Conservation (phyloP, 306 rosid species). For the barrel medic (Medicago truncatula) region DNA sequence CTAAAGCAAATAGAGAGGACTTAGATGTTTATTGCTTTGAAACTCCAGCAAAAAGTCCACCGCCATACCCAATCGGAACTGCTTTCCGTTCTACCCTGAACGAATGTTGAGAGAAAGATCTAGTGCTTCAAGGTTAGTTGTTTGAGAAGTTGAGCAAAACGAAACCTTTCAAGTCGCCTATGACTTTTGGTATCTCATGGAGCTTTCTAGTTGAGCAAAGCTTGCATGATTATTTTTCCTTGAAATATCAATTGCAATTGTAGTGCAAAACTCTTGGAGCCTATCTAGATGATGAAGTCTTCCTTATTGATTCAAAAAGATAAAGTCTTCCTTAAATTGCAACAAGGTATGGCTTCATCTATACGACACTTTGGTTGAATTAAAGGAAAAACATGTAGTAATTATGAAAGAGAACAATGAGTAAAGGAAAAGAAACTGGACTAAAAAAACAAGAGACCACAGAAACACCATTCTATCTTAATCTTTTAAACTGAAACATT, state of each 20-base stretch:
- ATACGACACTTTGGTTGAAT: not conserved
- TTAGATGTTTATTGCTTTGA: no score
- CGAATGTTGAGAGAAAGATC: constrained; percentile 40
- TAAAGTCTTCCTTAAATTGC: constrained; percentile 36
- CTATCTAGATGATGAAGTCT: no score
- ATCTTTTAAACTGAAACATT: no score
- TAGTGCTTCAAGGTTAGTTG: constrained; percentile 39
- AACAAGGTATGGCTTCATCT: constrained; percentile 32
- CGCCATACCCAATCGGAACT: constrained; percentile 32
- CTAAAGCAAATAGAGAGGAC: no score
- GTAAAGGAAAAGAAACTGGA: no score
- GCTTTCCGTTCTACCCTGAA: constrained; percentile 37
- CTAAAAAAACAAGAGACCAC: no score
- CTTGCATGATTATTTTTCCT: no score
- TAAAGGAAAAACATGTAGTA: not conserved
- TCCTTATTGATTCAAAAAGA: not conserved
- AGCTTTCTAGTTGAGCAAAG: no score
- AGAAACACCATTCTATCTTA: no score
- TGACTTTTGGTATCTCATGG: constrained; percentile 17
- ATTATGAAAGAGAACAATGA: no score
- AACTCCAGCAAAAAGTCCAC: constrained; percentile 29
- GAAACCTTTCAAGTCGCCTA: constrained; percentile 28
- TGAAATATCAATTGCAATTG: no score
- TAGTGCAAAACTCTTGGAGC: no score
- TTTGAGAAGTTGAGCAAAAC: constrained; percentile 37